These are phyloP conservation scores for Rhynchospora tenuis DNA, from an alignment of 176 grass and related monocot species.

Conservation along the genomic window DNA sequence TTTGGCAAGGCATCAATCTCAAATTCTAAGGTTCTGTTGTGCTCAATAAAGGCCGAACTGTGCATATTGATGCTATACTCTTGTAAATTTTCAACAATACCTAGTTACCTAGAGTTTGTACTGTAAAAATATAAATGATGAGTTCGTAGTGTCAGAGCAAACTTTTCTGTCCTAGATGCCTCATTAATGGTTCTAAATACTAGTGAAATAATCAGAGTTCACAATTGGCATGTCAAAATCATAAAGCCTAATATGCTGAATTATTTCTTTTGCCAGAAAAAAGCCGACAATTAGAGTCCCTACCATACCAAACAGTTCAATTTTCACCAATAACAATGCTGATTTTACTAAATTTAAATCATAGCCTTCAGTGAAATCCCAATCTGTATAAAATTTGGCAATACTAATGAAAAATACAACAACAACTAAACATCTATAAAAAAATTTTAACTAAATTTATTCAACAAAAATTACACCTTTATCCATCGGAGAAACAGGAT, in stretches of 20 bases:
- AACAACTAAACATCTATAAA: neutral
- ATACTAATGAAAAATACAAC: neutral
- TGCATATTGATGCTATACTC: neutral
- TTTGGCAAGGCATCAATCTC: neutral
- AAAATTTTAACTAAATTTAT: neutral
- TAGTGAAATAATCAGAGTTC: neutral
- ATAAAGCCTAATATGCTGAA: neutral
- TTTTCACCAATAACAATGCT: neutral
- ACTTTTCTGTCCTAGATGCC: neutral
- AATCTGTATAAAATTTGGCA: neutral
- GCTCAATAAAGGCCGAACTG: neutral
- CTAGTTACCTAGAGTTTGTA: neutral
- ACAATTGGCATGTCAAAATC: neutral
- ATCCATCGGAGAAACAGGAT: constrained; percentile 12
- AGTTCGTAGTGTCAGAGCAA: neutral
- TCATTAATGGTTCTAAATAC: neutral
- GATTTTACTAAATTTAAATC: neutral
- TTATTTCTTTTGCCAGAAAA: neutral
- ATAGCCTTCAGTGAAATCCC: neutral
- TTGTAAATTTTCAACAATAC: neutral
- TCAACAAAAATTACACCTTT: constrained; percentile 17
- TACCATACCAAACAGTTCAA: neutral
- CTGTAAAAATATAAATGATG: neutral
- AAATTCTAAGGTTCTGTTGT: neutral
- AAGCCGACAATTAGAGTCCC: neutral